Percentiles rank a stretch among this genome's conserved stretches.
Evolutionary conservation across 2,329 filamentous ascomycete genomes (phyloP).

Genomic region (Neonectria hederae): DNA sequence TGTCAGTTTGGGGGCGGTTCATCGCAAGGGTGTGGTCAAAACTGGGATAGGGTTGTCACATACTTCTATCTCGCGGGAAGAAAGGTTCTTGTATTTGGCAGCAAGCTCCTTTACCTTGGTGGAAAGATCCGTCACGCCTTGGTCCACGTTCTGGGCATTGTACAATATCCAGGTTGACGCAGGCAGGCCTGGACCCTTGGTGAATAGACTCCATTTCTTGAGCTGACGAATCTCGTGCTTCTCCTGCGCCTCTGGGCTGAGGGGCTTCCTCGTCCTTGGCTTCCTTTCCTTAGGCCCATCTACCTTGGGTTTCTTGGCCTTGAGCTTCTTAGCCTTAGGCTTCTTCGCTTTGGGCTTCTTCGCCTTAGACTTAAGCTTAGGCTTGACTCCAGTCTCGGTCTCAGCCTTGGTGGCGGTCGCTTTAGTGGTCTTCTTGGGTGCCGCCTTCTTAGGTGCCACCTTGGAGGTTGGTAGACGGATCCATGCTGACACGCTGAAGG

Average conservation of each 20-base stretch:
- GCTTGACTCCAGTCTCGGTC: background rate
- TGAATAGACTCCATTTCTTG: constrained; percentile 51
- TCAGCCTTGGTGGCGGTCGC: constrained; percentile 5
- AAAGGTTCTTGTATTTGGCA: constrained; percentile 52
- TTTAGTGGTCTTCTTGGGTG: constrained; percentile 28
- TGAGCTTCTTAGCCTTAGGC: constrained; percentile 43
- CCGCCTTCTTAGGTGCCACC: constrained; percentile 27
- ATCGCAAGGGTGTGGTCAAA: background rate
- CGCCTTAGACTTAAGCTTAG: constrained; percentile 26
- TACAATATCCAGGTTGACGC: constrained; percentile 51
- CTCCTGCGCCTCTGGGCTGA: constrained; percentile 48
- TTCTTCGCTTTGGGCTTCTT: constrained; percentile 36
- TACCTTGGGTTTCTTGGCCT: constrained; percentile 41
- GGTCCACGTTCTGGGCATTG: constrained; percentile 44
- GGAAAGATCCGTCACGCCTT: constrained; percentile 18
- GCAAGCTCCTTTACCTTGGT: constrained; percentile 42
- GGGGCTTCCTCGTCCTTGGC: constrained; percentile 43
- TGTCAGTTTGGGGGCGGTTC: background rate
- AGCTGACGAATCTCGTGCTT: constrained; percentile 40
- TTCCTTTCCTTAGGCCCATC: constrained; percentile 36
- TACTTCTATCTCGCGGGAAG: constrained; percentile 56
- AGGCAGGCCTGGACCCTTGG: constrained; percentile 50
- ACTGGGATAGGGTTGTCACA: constrained; percentile 24
- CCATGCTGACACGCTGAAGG: constrained; percentile 46
- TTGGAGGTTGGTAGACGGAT: constrained; percentile 37